phyloP scores from a whole-genome alignment of 805 yeast genomes.

The Tetrapisispora namnaoensis region DNA sequence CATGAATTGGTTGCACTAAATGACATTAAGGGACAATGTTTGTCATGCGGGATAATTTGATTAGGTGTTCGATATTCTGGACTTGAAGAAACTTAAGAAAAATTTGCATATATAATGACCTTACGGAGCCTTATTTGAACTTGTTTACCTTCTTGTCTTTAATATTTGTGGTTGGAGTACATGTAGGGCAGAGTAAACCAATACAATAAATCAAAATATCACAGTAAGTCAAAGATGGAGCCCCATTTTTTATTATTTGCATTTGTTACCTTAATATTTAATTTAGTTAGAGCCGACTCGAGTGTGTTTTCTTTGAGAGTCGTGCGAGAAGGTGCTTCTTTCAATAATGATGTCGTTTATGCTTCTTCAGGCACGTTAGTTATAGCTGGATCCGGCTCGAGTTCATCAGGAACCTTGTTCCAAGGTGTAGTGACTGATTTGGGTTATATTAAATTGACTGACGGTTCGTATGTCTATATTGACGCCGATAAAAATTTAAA shows the following conservation, averaged over 20 bases:
- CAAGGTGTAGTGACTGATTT: slow-evolving; percentile 22
- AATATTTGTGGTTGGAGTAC: too few species aligned
- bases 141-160: too few species aligned
- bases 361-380: not conserved
- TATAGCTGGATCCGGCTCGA: not conserved
- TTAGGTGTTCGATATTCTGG: too few species aligned
- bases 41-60: too few species aligned
- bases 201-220: too few species aligned
- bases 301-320: not conserved
- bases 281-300: not conserved
- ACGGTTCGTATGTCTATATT: slow-evolving; percentile 26
- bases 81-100: too few species aligned
- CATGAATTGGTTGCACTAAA: too few species aligned
- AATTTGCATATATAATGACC: too few species aligned
- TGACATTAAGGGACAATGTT: too few species aligned
- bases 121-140: too few species aligned
- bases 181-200: too few species aligned
- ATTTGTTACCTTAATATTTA: not conserved
- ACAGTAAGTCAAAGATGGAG: not conserved
- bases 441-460: slow-evolving; percentile 23
- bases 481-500: slow-evolving; percentile 14
- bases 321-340: not conserved
- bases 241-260: not conserved
- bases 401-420: not conserved
- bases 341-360: not conserved